Conservation (phyloP, 768 basidiomycete genomes). For the Amanita muscaria region DNA sequence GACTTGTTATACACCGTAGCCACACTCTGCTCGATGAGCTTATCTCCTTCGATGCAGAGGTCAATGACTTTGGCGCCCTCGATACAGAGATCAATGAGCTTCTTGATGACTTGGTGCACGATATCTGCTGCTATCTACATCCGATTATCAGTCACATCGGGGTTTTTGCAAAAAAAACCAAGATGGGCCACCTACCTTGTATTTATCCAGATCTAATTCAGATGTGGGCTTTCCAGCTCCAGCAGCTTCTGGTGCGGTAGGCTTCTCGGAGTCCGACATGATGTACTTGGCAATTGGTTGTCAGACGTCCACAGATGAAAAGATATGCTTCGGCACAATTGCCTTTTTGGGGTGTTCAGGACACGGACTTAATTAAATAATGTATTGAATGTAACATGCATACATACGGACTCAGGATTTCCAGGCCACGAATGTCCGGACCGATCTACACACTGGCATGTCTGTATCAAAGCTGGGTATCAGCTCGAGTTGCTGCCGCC, state of each 20-base stretch:
- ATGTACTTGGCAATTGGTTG: too few species aligned
- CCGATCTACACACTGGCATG: slow-evolving; percentile 1
- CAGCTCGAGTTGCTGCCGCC: slow-evolving; percentile 36
- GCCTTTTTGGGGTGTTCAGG: slow-evolving; percentile 14
- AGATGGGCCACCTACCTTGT: slow-evolving; percentile 70
- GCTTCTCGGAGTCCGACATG: slow-evolving; percentile 59
- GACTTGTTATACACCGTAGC: slow-evolving; percentile 83
- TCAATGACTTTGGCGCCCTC: slow-evolving; percentile 87
- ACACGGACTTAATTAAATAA: not conserved
- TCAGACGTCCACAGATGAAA: too few species aligned
- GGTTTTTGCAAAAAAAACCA: slow-evolving; percentile 7
- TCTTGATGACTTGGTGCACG: slow-evolving; percentile 75
- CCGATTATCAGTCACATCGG: slow-evolving; percentile 19
- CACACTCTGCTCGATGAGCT: slow-evolving; percentile 81
- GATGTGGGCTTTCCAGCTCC: slow-evolving; percentile 45
- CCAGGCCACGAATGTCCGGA: slow-evolving; percentile 9
- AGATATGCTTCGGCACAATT: slow-evolving; percentile 6
- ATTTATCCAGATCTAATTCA: slow-evolving; percentile 78
- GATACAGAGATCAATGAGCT: slow-evolving; percentile 64
- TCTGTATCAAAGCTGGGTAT: not conserved
- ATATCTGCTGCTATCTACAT: slow-evolving; percentile 84
- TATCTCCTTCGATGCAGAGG: slow-evolving; percentile 90
- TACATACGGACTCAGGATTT: too few species aligned
- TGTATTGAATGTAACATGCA: too few species aligned
- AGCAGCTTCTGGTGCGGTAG: slow-evolving; percentile 26